These are phyloP conservation scores for Aspergillus leporis DNA, from an alignment of 495 filamentous ascomycete species.

Conservation along the genomic window DNA sequence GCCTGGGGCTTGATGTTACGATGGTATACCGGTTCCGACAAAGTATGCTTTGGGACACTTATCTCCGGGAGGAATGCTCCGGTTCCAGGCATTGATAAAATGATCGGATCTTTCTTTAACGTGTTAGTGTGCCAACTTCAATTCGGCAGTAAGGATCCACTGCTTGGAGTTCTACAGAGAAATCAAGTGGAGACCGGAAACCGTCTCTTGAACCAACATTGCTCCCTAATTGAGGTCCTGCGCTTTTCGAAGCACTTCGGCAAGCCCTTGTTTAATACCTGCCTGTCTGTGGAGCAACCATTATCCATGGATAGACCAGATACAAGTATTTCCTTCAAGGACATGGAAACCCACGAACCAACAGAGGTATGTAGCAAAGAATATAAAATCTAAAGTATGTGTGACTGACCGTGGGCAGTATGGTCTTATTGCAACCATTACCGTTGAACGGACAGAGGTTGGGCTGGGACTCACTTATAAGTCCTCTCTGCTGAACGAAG, in stretches of 20 bases:
- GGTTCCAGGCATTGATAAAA: slow-evolving; percentile 7
- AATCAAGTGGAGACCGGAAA: not conserved
- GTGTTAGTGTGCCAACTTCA: slow-evolving; percentile 23
- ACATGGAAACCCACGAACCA: not conserved
- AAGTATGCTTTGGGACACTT: slow-evolving; percentile 26
- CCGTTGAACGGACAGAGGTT: not conserved
- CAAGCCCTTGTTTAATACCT: slow-evolving; percentile 1
- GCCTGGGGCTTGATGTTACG: slow-evolving; percentile 48
- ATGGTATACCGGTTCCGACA: slow-evolving; percentile 52
- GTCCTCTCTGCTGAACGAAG: not conserved
- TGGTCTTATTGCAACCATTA: not conserved
- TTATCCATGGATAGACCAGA: not conserved
- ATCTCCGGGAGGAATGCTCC: slow-evolving; percentile 18
- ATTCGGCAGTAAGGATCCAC: slow-evolving; percentile 4
- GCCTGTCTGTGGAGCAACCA: slow-evolving; percentile 5
- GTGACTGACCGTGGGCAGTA: not conserved
- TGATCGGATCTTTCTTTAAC: slow-evolving; percentile 11
- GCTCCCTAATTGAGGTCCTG: not conserved
- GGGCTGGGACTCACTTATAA: not conserved
- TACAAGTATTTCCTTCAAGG: not conserved
- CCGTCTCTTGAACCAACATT: not conserved
- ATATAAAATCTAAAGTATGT: not conserved
- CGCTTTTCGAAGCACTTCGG: not conserved
- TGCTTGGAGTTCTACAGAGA: not conserved
- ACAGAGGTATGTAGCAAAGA: not conserved